Percentiles rank a stretch among this genome's conserved stretches.
Conservation (phyloP, 2,329 filamentous ascomycete genomes). For the Cladosporium cucumerinum region DNA sequence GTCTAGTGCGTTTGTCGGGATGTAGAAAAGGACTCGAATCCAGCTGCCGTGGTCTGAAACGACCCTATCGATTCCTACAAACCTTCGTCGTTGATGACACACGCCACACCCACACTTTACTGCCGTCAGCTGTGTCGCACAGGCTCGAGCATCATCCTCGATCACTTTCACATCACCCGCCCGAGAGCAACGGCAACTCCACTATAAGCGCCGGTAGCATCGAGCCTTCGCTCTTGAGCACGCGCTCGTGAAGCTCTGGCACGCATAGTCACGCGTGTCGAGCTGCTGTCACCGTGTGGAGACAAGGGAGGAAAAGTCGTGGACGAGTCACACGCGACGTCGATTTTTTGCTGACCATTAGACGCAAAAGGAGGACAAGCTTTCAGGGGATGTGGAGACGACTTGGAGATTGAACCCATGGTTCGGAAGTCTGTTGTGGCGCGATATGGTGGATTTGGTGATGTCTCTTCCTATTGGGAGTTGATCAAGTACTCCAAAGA, state of each 20-base stretch:
- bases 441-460: constrained; percentile 20
- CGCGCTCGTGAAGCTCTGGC: constrained; percentile 15
- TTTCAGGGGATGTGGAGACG: constrained; percentile 31
- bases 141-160: constrained; percentile 10
- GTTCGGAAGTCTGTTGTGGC: constrained; percentile 12
- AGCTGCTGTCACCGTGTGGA: constrained; percentile 16
- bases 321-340: constrained; percentile 6
- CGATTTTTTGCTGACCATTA: constrained; percentile 9
- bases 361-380: constrained; percentile 4
- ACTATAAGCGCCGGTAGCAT: constrained; percentile 21
- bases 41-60: constrained; percentile 1
- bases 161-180: constrained; percentile 5
- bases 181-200: constrained; percentile 14
- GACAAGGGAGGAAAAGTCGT: background rate
- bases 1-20: background rate
- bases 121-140: constrained; percentile 20
- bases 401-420: constrained; percentile 52
- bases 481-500: background rate
- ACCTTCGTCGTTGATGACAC: constrained; percentile 28
- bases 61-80: background rate
- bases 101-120: constrained; percentile 26
- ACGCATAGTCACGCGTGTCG: constrained; percentile 10
- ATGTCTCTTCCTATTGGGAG: constrained; percentile 16
- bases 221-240: constrained; percentile 23
- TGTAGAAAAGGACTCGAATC: background rate